Base-by-base conservation (phyloP, 352 stramenopile species). In the Phytophthora capsici region DNA sequence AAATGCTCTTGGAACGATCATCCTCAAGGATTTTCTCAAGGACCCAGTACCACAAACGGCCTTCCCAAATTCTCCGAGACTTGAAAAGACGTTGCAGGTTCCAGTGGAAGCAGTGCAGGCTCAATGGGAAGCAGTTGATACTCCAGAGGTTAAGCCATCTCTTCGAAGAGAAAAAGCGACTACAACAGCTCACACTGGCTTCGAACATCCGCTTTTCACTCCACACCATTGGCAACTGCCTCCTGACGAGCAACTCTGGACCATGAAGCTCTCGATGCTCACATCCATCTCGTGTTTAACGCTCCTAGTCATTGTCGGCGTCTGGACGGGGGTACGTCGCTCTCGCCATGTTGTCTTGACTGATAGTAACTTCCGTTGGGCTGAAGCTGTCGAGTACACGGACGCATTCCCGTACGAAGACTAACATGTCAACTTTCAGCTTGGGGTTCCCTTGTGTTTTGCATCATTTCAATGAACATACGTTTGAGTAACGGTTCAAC, bases 221-320 rank as follows among this genome's bases (percentile, higher is more conserved):
- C 59, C 53, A 7, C 46, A 51, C 12, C 65, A 66, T 9, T 69
- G 59, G 65, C 58, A 73, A 13, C 53, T 53, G 16, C 32, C 41
- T 14, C 32, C 41, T 0, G 53, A 69, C 20, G 65, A 73, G 6
- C 58, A 73, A 23, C 32, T 69, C 10, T 69, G 65, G 65, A 60
- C 65, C 4, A 59, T 73, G 52, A 73, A 69, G 52, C 32, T 73
- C 22, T 66, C 65, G 10, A 71, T 75, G 56, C 62, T 75, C 3
- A 65, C 67, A 1, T 66, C 50, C 4, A 55, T 71, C 13, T 71
- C 67, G 2, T 71, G 56, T 20, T 19, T 75, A 17, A 60, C 61
- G 1, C 34, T 75, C 3, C 45, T 75, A 20, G 10, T 75, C 19
- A 66, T 75, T 4, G 52, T 75, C 16, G 67, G 49, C 0, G 44